These are phyloP conservation scores for Acorus calamus DNA, from an alignment of 106 monocot genomes.

Conservation along the genomic window DNA sequence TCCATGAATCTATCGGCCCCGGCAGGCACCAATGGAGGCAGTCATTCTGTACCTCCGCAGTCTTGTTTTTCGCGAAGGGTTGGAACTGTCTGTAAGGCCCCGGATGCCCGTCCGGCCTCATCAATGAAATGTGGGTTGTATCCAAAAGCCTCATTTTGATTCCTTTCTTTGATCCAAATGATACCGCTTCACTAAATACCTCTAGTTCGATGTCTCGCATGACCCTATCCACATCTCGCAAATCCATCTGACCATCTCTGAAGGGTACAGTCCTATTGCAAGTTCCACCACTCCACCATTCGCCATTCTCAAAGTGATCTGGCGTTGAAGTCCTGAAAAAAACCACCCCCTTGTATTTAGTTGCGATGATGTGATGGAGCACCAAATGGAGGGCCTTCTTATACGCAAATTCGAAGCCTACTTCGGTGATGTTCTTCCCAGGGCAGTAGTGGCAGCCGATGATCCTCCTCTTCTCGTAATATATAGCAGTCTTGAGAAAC, in stretches of 20 bases:
- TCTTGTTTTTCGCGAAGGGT: no score
- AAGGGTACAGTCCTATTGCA: conserved; percentile 31
- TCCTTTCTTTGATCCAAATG: no score
- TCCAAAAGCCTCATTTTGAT: no score
- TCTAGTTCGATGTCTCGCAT: no score
- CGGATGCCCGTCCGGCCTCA: no score
- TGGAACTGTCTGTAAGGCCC: no score
- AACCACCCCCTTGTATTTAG: conserved; percentile 37
- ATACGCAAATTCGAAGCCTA: conserved; percentile 31
- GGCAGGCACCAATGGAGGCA: conserved; percentile 41
- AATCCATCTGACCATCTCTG: no score
- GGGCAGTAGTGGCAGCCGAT: conserved; percentile 43
- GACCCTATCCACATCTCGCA: no score
- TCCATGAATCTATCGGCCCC: conserved; percentile 31
- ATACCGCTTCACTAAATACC: no score
- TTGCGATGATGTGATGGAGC: conserved; percentile 20
- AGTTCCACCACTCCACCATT: conserved; percentile 52
- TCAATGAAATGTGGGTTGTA: no score
- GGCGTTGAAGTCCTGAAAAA: conserved; percentile 64
- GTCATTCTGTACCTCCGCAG: conserved; percentile 13
- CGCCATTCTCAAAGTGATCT: conserved; percentile 55
- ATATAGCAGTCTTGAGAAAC: conserved; percentile 27
- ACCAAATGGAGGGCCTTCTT: conserved; percentile 17
- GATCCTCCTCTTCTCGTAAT: conserved; percentile 24
- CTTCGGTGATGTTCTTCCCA: conserved; percentile 16